These are phyloP conservation scores for Lactifluus pinguis DNA, from an alignment of 768 basidiomycete genomes.

Conservation along the genomic window DNA sequence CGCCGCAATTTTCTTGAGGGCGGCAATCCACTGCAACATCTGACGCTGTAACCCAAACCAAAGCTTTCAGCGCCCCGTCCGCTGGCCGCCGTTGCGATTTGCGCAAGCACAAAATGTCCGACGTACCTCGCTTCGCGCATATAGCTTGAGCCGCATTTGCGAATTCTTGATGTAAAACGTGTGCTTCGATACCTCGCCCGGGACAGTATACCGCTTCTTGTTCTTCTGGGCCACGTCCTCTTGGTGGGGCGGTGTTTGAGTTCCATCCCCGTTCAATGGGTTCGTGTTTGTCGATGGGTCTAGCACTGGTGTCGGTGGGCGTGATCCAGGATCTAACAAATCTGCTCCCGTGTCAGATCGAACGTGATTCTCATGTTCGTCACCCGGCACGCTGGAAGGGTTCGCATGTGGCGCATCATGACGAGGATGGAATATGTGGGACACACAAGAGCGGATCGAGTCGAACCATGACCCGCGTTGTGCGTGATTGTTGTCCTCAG, in stretches of 20 bases:
- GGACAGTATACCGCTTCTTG: slow-evolving; percentile 36
- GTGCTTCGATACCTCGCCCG: slow-evolving; percentile 74
- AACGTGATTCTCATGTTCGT: slow-evolving; percentile 12
- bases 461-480: slow-evolving; percentile 27
- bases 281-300: slow-evolving; percentile 75
- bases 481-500: slow-evolving; percentile 25
- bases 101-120: not conserved
- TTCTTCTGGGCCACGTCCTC: slow-evolving; percentile 31
- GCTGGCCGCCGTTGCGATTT: not conserved
- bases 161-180: slow-evolving; percentile 92
- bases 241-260: slow-evolving; percentile 23
- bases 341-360: slow-evolving; percentile 8
- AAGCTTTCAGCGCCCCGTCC: not conserved
- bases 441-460: slow-evolving; percentile 36
- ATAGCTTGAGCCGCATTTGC: slow-evolving; percentile 79
- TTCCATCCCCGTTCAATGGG: slow-evolving; percentile 33
- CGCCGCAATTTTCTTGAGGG: slow-evolving; percentile 70
- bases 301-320: slow-evolving; percentile 48
- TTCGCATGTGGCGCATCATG: slow-evolving; percentile 6
- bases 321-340: slow-evolving; percentile 21
- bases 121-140: slow-evolving; percentile 76
- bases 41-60: slow-evolving; percentile 50
- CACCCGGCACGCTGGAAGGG: not conserved
- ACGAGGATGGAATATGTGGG: not conserved
- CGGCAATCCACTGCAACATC: slow-evolving; percentile 96